Percentiles rank a stretch among this genome's conserved stretches.
Conservation (phyloP, 805 yeast species). For the Ogataea kodamae region DNA sequence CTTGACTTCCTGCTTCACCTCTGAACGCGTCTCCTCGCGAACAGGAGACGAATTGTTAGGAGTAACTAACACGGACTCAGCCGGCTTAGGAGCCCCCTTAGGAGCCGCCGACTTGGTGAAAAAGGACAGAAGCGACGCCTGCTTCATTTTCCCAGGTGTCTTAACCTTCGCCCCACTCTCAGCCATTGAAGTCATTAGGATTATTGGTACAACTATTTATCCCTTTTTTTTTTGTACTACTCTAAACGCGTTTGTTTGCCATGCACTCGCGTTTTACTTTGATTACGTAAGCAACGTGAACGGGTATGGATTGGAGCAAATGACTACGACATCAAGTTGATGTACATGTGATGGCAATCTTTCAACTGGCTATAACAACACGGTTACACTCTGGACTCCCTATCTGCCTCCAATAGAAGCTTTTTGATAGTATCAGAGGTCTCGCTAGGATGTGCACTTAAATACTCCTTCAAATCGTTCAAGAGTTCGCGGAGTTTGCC, state of each 20-base stretch:
- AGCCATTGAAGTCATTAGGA: slow-evolving; percentile 1
- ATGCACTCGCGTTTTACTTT: slow-evolving; percentile 4
- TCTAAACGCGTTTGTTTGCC: not conserved
- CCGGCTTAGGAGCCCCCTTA: not conserved
- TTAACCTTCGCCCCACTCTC: not conserved
- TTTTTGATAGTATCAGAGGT: slow-evolving; percentile 18
- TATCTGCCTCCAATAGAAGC: slow-evolving; percentile 25
- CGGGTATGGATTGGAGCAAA: too few species aligned
- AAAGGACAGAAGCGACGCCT: slow-evolving; percentile 32
- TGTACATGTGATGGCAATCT: too few species aligned
- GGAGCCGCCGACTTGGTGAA: slow-evolving; percentile 11
- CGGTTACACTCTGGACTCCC: slow-evolving; percentile 4
- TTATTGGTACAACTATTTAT: not conserved
- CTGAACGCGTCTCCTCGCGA: slow-evolving; percentile 6
- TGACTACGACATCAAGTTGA: too few species aligned
- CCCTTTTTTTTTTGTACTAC: too few species aligned
- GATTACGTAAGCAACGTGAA: slow-evolving; percentile 4
- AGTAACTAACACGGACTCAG: slow-evolving; percentile 14
- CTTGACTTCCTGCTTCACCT: not conserved
- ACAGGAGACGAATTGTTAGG: slow-evolving; percentile 28
- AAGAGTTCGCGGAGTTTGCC: slow-evolving; percentile 23
- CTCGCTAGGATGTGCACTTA: slow-evolving; percentile 20
- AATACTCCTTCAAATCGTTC: slow-evolving; percentile 22
- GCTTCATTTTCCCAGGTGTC: slow-evolving; percentile 26
- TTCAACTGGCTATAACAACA: too few species aligned